Conservation (phyloP, 805 yeast genomes). For the Candida pseudoglaebosa region DNA sequence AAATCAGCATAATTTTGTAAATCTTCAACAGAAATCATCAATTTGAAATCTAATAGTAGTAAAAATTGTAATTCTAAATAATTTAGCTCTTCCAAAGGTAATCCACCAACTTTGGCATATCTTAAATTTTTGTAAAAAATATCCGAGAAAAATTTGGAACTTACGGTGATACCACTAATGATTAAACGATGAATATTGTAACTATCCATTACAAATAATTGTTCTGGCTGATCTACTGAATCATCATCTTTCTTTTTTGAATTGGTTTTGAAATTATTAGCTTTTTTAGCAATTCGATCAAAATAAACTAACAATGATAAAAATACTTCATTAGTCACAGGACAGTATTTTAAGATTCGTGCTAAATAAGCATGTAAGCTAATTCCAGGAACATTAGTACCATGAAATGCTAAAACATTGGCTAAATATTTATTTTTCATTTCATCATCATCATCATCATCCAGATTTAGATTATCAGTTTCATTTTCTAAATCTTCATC, state of each 20-base stretch:
- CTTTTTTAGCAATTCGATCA: conserved; percentile 86
- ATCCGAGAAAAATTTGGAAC: conserved; percentile 91
- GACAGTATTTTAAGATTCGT: conserved; percentile 92
- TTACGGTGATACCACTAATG: conserved; percentile 92
- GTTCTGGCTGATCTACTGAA: conserved; percentile 29
- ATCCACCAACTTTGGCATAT: conserved; percentile 93
- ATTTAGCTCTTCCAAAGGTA: conserved; percentile 89
- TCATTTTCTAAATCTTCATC: conserved; percentile 11
- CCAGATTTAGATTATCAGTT: conserved; percentile 17
- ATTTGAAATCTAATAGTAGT: conserved; percentile 75
- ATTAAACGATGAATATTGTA: conserved; percentile 92
- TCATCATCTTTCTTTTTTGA: conserved; percentile 16
- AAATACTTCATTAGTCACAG: conserved; percentile 97
- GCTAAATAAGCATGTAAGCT: conserved; percentile 83
- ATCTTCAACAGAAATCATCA: conserved; percentile 87
- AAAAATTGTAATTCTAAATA: conserved; percentile 88
- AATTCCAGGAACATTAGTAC: conserved; percentile 95
- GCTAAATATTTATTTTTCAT: conserved; percentile 52
- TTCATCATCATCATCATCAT: conserved; percentile 37
- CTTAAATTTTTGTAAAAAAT: conserved; percentile 91
- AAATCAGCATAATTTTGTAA: conserved; percentile 87
- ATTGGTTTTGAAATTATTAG: conserved; percentile 48
- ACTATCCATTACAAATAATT: conserved; percentile 90
- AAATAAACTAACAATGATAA: conserved; percentile 85
- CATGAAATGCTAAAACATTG: conserved; percentile 86